phyloP scores from a whole-genome alignment of 768 basidiomycete species.

The Suillus luteus region DNA sequence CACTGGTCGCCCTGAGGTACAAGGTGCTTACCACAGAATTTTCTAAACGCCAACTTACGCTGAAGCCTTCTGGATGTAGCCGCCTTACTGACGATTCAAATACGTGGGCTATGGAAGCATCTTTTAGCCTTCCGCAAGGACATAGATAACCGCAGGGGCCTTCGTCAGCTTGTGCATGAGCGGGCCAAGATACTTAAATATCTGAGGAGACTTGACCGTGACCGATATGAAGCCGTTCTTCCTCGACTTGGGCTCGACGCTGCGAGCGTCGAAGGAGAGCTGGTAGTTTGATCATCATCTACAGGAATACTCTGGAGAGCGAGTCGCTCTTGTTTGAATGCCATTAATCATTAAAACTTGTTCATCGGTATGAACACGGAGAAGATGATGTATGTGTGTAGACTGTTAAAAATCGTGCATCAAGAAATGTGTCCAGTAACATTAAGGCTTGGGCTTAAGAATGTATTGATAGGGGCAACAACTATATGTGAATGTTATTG shows the following conservation, averaged over 20 bases:
- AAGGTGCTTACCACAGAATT: conserved; percentile 62
- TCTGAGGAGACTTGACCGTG: conserved; percentile 60
- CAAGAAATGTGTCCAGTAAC: conserved; percentile 20
- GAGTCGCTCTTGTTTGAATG: background rate
- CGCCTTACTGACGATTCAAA: conserved; percentile 83
- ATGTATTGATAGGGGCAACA: background rate
- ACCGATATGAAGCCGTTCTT: conserved; percentile 75
- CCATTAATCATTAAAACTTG: background rate
- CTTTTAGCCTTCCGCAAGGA: conserved; percentile 70
- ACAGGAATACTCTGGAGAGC: background rate
- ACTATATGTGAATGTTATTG: conserved; percentile 17
- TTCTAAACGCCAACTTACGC: conserved; percentile 3
- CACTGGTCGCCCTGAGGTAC: conserved; percentile 85
- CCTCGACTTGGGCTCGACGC: conserved; percentile 76
- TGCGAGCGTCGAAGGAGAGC: conserved; percentile 85
- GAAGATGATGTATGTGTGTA: background rate
- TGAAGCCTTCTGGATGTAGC: conserved; percentile 46
- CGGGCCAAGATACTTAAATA: conserved; percentile 84
- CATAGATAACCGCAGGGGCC: conserved; percentile 71
- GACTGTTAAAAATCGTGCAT: background rate
- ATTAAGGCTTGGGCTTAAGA: background rate
- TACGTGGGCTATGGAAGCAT: conserved; percentile 82
- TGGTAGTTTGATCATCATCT: conserved; percentile 56
- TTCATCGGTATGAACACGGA: conserved; percentile 17
- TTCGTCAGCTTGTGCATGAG: conserved; percentile 78